These are phyloP conservation scores for Aspergillus quadrilineatus DNA, from an alignment of 2,329 filamentous ascomycete genomes.

Conservation along the genomic window DNA sequence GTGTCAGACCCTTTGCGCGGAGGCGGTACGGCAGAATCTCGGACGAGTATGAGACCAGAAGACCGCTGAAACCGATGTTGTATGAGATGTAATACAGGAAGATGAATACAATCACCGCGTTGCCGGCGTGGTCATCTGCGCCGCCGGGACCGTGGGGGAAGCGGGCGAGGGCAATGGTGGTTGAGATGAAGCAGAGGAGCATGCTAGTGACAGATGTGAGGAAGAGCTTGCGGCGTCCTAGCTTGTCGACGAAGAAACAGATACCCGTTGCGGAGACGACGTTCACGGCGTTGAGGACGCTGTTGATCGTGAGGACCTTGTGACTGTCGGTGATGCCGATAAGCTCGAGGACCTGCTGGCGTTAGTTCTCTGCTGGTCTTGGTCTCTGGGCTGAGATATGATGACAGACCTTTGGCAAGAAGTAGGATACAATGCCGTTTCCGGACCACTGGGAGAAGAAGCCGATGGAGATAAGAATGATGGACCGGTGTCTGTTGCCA, in stretches of 20 bases:
- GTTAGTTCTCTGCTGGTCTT: background rate
- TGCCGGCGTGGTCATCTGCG: conserved; percentile 20
- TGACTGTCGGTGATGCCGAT: conserved; percentile 40
- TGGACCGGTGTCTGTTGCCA: conserved; percentile 55
- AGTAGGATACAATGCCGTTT: conserved; percentile 47
- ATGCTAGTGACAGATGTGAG: conserved; percentile 45
- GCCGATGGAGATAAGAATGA: conserved; percentile 54
- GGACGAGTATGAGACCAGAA: conserved; percentile 44
- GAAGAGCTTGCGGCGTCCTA: conserved; percentile 47
- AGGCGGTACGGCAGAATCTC: conserved; percentile 53
- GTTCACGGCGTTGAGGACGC: conserved; percentile 42
- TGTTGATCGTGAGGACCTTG: conserved; percentile 44
- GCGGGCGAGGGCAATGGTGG: conserved; percentile 42
- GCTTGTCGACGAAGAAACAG: conserved; percentile 42
- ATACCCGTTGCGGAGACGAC: conserved; percentile 37
- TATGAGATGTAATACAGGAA: conserved; percentile 46
- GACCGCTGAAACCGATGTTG: conserved; percentile 18
- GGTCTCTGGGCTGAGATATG: too few relatives aligned
- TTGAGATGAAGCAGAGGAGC: conserved; percentile 44
- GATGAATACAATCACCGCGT: conserved; percentile 32
- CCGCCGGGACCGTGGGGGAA: conserved; percentile 30
- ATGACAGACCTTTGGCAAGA: conserved; percentile 32
- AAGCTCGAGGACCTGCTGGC: conserved; percentile 25
- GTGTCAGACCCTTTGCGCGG: conserved; percentile 49
- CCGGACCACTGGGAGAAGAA: conserved; percentile 61